These are phyloP conservation scores for Lunularia cruciata DNA, from an alignment of 225 moss, liverwort and hornwort species.

Conservation along the genomic window DNA sequence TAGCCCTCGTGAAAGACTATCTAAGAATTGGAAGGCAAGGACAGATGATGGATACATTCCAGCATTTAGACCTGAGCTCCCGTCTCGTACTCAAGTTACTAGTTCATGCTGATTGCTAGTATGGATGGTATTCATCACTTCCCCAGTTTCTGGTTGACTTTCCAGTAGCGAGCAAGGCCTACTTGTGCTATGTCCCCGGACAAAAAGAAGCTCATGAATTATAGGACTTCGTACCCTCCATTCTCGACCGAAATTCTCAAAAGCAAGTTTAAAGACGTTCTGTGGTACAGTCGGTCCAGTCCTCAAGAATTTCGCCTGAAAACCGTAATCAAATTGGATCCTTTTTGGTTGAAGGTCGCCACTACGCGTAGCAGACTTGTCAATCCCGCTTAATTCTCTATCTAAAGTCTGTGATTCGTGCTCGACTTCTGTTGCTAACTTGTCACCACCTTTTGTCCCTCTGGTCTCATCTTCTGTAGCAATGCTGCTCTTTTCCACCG, in stretches of 20 bases:
- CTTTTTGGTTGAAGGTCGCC: slow-evolving; percentile 45
- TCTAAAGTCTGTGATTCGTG: background rate
- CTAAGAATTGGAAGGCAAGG: no score
- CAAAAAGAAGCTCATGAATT: background rate
- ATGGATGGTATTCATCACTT: no score
- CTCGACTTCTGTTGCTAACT: background rate
- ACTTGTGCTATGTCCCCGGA: background rate
- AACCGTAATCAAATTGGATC: slow-evolving; percentile 79
- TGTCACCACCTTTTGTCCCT: background rate
- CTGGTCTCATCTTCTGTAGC: slow-evolving; percentile 2
- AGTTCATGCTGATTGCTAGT: no score
- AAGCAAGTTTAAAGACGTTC: slow-evolving; percentile 58
- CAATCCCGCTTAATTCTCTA: background rate
- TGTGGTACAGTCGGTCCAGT: slow-evolving; percentile 69
- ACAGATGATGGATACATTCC: no score
- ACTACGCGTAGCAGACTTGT: background rate
- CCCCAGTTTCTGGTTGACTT: no score
- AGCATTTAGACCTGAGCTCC: no score
- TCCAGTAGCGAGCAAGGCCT: no score
- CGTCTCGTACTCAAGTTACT: no score
- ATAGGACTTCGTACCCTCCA: slow-evolving; percentile 62
- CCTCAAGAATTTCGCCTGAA: slow-evolving; percentile 82
- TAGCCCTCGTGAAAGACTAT: no score
- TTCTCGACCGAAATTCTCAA: slow-evolving; percentile 94
- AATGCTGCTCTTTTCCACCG: background rate